These are phyloP conservation scores for Cetradonia linearis DNA, from an alignment of 495 filamentous ascomycete genomes.

Conservation along the genomic window DNA sequence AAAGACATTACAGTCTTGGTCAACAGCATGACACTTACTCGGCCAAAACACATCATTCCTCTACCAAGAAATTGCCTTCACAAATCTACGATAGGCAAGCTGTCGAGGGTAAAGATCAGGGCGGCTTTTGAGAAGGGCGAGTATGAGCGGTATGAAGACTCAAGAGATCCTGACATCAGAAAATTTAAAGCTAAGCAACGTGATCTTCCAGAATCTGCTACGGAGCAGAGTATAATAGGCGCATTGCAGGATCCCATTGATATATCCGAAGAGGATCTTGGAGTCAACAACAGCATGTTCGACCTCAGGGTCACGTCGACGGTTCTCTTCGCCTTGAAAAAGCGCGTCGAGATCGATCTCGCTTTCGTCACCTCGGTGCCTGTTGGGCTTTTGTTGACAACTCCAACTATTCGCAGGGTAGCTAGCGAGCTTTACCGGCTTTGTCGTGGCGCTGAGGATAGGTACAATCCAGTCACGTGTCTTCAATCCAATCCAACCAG, in stretches of 20 bases:
- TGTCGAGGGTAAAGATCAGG: constrained; percentile 36
- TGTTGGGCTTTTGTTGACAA: too few species aligned
- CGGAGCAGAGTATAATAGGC: constrained; percentile 11
- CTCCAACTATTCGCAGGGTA: constrained; percentile 33
- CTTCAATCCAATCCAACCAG: constrained; percentile 12
- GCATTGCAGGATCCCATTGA: constrained; percentile 24
- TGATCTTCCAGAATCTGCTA: not conserved
- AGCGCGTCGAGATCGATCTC: constrained; percentile 26
- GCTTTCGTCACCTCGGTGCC: too few species aligned
- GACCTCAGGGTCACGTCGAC: constrained; percentile 25
- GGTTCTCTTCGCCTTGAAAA: constrained; percentile 16
- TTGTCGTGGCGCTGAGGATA: too few species aligned
- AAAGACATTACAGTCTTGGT: too few species aligned
- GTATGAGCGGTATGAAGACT: constrained; percentile 13
- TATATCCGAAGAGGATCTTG: constrained; percentile 23
- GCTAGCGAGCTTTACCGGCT: too few species aligned
- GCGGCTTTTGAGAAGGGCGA: constrained; percentile 28
- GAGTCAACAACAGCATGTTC: constrained; percentile 31
- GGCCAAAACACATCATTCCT: constrained; percentile 21
- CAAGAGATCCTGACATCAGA: constrained; percentile 22
- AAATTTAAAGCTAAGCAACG: constrained; percentile 6
- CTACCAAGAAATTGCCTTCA: constrained; percentile 16
- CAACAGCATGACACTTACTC: too few species aligned
- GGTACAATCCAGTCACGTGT: constrained; percentile 25
- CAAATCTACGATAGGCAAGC: constrained; percentile 39